Base-by-base conservation (phyloP, 1,139 yeast species). In the Saccharomyces hybrid region DNA sequence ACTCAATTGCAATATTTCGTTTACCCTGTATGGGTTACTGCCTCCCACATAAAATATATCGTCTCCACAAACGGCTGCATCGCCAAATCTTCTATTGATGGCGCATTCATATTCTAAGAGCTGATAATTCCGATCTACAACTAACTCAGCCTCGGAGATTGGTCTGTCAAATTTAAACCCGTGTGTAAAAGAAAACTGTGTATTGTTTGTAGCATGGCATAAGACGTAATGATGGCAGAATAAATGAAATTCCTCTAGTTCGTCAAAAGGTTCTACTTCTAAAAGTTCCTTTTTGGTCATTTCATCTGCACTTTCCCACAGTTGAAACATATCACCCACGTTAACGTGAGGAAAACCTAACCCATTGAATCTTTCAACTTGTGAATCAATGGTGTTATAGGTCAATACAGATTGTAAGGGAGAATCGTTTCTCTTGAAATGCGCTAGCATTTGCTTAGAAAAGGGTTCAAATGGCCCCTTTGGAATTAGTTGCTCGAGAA, bases 201-300 rank as follows among this genome's bases (percentile, higher is more conserved):
- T 30, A 49, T 62, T 49, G 63, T 79, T 82, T 1, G 83, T 76
- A 0, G 90, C 88, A 67, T 86, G 90, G 3, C 84, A 74, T 34
- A 86, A 75, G 42, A 48, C 34, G 64, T 88, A 88, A 66, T 87
- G 95, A 62, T 86, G 95, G 59, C 90, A 83, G 64, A 86, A 88
- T 16, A 86, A 68, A 30, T 84, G 78, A 60, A 87, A 87, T 67
- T 88, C 96, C 68, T 88, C 96, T 82, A 88, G 80, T 69, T 88
- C 96, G 66, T 88, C 96, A 69, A 88, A 88, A 7, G 79, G 80
- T 66, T 88, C 95, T 28, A 84, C 76, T 1, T 67, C 54, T 13
- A 75, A 75, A 16, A 88, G 78, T 51, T 71, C 69, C 0, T 58
- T 48, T 62, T 79, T 81, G n/a, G 73, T 67, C 0, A 72, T 74